Percentiles rank a stretch among this genome's conserved stretches.
phyloP scores from a whole-genome alignment of 306 rosid genomes.

The Prunus persica region DNA sequence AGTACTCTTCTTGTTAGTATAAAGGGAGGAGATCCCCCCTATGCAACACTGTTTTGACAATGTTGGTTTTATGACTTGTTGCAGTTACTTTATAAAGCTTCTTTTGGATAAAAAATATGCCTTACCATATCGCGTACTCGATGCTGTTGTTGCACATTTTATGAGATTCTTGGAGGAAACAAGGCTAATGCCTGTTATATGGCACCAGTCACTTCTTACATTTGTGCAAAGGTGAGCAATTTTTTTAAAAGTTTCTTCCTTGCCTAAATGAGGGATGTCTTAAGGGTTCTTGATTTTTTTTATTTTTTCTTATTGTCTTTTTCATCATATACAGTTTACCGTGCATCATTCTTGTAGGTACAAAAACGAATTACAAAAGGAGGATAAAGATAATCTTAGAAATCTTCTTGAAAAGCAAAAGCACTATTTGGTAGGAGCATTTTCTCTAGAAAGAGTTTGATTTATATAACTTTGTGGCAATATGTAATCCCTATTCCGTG shows the following conservation, averaged over 20 bases:
- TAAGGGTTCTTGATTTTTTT: background rate
- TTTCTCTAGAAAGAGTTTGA: constrained; percentile 7
- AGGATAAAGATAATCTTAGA: constrained; percentile 71
- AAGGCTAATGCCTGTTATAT: constrained; percentile 89
- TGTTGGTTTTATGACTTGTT: constrained; percentile 23
- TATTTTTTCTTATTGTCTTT: background rate
- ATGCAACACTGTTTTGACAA: constrained; percentile 1
- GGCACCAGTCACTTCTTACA: constrained; percentile 97
- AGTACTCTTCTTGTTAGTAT: background rate
- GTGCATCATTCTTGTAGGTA: constrained; percentile 55
- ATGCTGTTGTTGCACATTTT: constrained; percentile 75
- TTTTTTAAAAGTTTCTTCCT: background rate
- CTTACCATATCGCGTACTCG: constrained; percentile 82
- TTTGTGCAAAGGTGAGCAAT: constrained; percentile 77
- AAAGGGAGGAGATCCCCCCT: background rate
- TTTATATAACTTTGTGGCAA: constrained; percentile 6
- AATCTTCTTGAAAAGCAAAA: constrained; percentile 62
- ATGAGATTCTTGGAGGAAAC: constrained; percentile 66
- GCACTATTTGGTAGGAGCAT: constrained; percentile 66
- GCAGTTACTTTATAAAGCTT: constrained; percentile 94
- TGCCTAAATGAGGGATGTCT: background rate
- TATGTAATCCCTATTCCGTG: constrained; percentile 5
- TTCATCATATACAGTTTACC: constrained; percentile 5
- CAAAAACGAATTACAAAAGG: constrained; percentile 73
- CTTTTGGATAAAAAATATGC: constrained; percentile 93